Percentiles rank a stretch among this genome's conserved stretches.
Conservation (phyloP, 2,329 filamentous ascomycete species). For the Xylaria sp. region DNA sequence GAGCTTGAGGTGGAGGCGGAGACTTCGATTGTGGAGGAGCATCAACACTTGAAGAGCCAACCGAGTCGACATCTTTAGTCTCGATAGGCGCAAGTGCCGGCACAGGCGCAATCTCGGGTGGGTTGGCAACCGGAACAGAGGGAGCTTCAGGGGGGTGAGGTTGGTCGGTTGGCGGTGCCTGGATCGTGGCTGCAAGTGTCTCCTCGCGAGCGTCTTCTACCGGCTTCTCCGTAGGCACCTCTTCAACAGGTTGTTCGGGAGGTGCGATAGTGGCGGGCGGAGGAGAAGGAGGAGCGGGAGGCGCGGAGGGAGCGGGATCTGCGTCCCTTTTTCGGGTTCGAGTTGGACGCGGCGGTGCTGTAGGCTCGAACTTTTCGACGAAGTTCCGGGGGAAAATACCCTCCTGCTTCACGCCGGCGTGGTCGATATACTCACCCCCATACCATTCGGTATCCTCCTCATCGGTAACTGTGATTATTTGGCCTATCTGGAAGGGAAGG, state of each 20-base stretch:
- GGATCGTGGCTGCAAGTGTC: constrained; percentile 36
- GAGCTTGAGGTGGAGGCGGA: constrained; percentile 44
- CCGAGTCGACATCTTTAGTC: constrained; percentile 42
- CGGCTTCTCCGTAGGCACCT: constrained; percentile 27
- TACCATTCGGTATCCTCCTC: constrained; percentile 96
- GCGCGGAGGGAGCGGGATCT: constrained; percentile 43
- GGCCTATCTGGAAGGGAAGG: constrained; percentile 81
- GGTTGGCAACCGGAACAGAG: constrained; percentile 42
- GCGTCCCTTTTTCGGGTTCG: constrained; percentile 74
- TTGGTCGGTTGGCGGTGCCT: constrained; percentile 38
- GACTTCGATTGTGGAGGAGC: constrained; percentile 48
- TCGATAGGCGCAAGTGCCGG: constrained; percentile 45
- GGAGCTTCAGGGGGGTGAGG: constrained; percentile 38
- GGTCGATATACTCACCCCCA: constrained; percentile 82
- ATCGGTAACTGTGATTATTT: constrained; percentile 92
- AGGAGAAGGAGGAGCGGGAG: constrained; percentile 45
- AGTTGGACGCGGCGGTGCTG: constrained; percentile 82
- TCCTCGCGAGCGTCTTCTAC: constrained; percentile 40
- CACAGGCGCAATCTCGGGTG: constrained; percentile 46
- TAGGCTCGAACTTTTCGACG: constrained; percentile 93
- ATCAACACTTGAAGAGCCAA: constrained; percentile 47
- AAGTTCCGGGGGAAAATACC: constrained; percentile 97
- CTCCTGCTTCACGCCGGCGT: constrained; percentile 73
- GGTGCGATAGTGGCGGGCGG: constrained; percentile 38
- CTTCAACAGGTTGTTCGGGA: constrained; percentile 35